Conservation (phyloP, 2,329 filamentous ascomycete species). For the Knufia fluminis region DNA sequence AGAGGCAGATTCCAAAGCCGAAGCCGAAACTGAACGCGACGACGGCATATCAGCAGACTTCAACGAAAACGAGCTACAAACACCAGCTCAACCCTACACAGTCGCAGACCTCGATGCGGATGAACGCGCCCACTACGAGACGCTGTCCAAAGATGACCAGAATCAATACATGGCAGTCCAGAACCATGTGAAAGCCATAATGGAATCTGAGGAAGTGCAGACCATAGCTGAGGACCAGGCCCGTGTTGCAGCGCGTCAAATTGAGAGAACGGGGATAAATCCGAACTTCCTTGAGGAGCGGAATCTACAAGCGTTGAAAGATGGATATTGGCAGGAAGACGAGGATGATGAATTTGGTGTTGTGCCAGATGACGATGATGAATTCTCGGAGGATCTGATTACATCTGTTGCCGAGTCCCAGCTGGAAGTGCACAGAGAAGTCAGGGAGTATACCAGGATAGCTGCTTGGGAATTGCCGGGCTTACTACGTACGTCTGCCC, state of each 20-base stretch:
- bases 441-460: constrained; percentile 77
- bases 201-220: constrained; percentile 11
- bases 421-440: constrained; percentile 77
- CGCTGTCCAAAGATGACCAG: constrained; percentile 16
- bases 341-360: constrained; percentile 36
- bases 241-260: neutral
- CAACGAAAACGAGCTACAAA: constrained; percentile 5
- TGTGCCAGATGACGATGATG: constrained; percentile 46
- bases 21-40: constrained; percentile 8
- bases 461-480: constrained; percentile 94
- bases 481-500: constrained; percentile 72
- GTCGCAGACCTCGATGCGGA: constrained; percentile 17
- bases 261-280: neutral
- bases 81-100: constrained; percentile 13
- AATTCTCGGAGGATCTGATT: constrained; percentile 68
- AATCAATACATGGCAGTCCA: constrained; percentile 16
- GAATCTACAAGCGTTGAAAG: constrained; percentile 11
- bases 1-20: neutral
- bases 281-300: constrained; percentile 12
- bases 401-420: constrained; percentile 74
- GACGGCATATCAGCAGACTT: constrained; percentile 2
- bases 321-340: constrained; percentile 37
- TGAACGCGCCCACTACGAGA: constrained; percentile 21
- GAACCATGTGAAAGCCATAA: constrained; percentile 19
- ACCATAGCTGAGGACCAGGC: neutral